Evolutionary conservation across 345 rosid species (phyloP).

Genomic region (Eucalyptus polyanthemos): DNA sequence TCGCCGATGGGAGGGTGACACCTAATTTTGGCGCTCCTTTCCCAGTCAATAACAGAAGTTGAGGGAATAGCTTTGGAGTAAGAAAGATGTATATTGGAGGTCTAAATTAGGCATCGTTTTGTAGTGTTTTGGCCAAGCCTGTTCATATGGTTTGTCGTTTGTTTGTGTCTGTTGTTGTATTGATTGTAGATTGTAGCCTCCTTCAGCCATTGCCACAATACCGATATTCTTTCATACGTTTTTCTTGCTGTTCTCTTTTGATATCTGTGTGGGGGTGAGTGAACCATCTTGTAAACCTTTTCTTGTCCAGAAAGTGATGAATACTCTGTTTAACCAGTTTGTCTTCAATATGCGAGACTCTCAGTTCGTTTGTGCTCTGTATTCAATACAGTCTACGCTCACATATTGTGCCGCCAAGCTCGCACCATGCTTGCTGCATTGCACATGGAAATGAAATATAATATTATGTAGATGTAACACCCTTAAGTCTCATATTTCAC

Average conservation of each 20-base stretch:
- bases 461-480: not conserved
- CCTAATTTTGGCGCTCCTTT: slow-evolving; percentile 9
- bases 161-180: not conserved
- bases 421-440: not conserved
- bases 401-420: not conserved
- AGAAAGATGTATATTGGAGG: slow-evolving; percentile 26
- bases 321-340: not conserved
- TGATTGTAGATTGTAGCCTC: not conserved
- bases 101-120: slow-evolving; percentile 5
- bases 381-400: not conserved
- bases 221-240: not conserved
- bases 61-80: slow-evolving; percentile 7
- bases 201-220: not conserved
- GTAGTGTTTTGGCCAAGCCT: not conserved
- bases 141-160: not conserved
- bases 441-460: not conserved
- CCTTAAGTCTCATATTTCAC: not conserved
- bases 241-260: not conserved
- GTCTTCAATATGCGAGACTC: not conserved
- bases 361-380: not conserved
- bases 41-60: slow-evolving; percentile 16
- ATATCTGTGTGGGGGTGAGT: not conserved
- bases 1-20: not conserved
- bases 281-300: not conserved
- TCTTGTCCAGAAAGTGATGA: not conserved